Evolutionary conservation across 352 stramenopile species (phyloP), one percentile per base, ranked within the genome.

Genomic region (Globisporangium polare): DNA sequence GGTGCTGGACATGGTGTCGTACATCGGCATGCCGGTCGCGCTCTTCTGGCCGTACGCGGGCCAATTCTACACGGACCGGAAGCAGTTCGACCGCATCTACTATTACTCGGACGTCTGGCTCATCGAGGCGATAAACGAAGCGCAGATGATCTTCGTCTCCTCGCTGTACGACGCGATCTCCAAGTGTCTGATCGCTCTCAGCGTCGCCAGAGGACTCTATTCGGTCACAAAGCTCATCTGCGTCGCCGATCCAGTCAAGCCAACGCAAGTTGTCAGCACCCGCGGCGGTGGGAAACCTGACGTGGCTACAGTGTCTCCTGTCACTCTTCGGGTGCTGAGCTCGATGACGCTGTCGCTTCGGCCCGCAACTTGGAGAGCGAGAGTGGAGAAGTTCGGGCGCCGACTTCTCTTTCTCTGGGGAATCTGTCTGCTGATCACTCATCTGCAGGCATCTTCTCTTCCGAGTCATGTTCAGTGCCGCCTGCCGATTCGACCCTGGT

Each of bases 41-140:
- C 53, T 77, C 2, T 54, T 72, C 8, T 7, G 66, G 15, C 70
- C 63, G n/a, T 77, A 74, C 53, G 46, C 45, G 10, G n/a, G 39
- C 2, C 39, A 63, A 10, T 72, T 67, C 37, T 13, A 74, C 42
- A 33, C 22, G 0, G 13, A 5, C 5, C 6, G 50, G 3, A 60
- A 60, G 13, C 62, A 68, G 22, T 74, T 64, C 37, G 33, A 55
- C 5, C 56, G 53, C 17, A 13, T 7, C 0, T 62, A 58, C 8
- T 69, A 53, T 47, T 77, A 72, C 49, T 66, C 58, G 4, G 67
- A 77, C 24, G 29, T 56, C 20, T 72, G 60, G 60, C 52, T 75
- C 26, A 66, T 75, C 53, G 53, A 66, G 17, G 45, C 69, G 10
- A 63, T 67, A 35, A 69, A 75, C 41, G 65, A 70, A 43, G 62